A percentile compares a stretch with the other conserved stretches of the same genome.
phyloP scores from a whole-genome alignment of 2,329 filamentous ascomycete species.

The Cladophialophora chaetospira region DNA sequence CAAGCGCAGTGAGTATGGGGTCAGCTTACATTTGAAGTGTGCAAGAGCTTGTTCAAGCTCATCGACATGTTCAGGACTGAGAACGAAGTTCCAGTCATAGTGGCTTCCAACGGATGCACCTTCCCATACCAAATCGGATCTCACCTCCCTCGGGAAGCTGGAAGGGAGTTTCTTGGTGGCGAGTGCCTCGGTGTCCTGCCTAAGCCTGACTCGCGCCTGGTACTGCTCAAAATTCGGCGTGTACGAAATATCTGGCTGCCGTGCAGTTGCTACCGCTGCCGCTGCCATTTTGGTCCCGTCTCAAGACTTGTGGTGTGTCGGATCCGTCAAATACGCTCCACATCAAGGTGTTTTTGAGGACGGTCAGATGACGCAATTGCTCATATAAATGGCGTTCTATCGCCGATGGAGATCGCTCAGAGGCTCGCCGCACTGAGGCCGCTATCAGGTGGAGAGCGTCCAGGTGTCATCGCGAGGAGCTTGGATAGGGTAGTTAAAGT shows the following conservation, averaged over 20 bases:
- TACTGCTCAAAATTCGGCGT: constrained; percentile 36
- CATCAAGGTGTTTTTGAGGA: not conserved
- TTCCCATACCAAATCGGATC: constrained; percentile 52
- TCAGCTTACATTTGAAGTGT: constrained; percentile 44
- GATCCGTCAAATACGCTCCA: not conserved
- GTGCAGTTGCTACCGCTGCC: not conserved
- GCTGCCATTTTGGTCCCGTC: not conserved
- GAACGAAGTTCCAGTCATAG: constrained; percentile 46
- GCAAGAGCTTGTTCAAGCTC: constrained; percentile 48
- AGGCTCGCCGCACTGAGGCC: not conserved
- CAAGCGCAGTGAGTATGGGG: constrained; percentile 2
- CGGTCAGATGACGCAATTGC: constrained; percentile 2
- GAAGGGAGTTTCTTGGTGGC: constrained; percentile 38
- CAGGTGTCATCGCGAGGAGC: not conserved
- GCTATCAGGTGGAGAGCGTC: not conserved
- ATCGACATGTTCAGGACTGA: constrained; percentile 42
- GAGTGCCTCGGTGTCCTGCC: constrained; percentile 29
- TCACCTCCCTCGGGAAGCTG: constrained; percentile 46
- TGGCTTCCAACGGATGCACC: constrained; percentile 41
- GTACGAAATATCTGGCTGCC: constrained; percentile 39
- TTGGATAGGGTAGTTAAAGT: not conserved
- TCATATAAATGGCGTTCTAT: not conserved
- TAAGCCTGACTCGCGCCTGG: constrained; percentile 29
- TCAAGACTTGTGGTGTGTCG: not conserved
- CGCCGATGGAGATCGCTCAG: not conserved